These are phyloP conservation scores for Paramecium tetraurelia DNA, from an alignment of 73 alveolate species.

Conservation along the genomic window DNA sequence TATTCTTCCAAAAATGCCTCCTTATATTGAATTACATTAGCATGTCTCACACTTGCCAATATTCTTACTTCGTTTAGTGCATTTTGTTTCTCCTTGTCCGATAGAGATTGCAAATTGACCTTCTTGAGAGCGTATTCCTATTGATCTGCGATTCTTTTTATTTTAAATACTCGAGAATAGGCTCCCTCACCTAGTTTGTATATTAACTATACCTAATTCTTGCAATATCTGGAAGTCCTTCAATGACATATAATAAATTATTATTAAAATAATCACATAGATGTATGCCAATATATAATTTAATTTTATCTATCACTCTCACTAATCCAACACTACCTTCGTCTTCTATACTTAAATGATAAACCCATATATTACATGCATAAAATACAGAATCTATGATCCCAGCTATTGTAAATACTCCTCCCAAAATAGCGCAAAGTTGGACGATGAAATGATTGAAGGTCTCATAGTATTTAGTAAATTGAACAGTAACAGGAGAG, in stretches of 20 bases:
- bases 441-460: conserved; percentile 80
- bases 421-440: conserved; percentile 98
- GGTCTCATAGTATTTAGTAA: conserved; percentile 78
- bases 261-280: neutral
- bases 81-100: conserved; percentile 80
- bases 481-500: conserved; percentile 95
- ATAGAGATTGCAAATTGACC: conserved; percentile 76
- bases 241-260: conserved; percentile 5
- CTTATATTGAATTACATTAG: conserved; percentile 81
- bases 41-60: conserved; percentile 82
- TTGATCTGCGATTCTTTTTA: conserved; percentile 74
- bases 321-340: neutral
- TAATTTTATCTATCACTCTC: neutral
- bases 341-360: neutral
- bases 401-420: conserved; percentile 97
- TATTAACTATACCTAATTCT: neutral
- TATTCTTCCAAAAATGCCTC: conserved; percentile 88
- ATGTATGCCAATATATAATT: neutral
- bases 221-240: conserved; percentile 17
- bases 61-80: conserved; percentile 91
- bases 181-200: conserved; percentile 81
- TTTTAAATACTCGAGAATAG: conserved; percentile 76
- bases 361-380: neutral
- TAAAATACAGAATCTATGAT: conserved; percentile 81
- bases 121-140: conserved; percentile 81